Conservation (phyloP, 441 rosid species). For the Gossypium davidsonii region DNA sequence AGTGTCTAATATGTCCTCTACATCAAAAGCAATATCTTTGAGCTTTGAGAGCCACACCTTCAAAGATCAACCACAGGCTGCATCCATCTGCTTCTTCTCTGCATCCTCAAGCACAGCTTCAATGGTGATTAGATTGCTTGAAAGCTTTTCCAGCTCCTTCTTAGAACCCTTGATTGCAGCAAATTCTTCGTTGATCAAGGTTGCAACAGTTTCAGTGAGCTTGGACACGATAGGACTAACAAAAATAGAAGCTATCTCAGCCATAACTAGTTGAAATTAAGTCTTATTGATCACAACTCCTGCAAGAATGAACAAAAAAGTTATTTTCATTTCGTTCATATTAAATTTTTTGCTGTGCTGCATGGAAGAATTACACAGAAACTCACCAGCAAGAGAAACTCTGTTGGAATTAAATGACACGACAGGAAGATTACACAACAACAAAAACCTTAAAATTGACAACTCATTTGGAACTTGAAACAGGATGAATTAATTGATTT, state of each 20-base stretch:
- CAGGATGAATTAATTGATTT: not conserved
- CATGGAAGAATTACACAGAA: not conserved
- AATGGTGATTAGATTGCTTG: constrained; percentile 2
- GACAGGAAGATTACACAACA: not conserved
- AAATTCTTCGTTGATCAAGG: not conserved
- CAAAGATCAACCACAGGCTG: constrained; percentile 1
- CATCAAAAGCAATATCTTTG: constrained; percentile 22
- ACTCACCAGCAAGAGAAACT: not conserved
- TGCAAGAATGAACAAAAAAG: not conserved
- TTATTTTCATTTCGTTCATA: not conserved
- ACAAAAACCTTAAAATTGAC: not conserved
- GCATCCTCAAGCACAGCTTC: constrained; percentile 26
- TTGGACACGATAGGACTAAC: not conserved
- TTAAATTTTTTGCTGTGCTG: not conserved
- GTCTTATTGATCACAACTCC: not conserved
- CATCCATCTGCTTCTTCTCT: constrained; percentile 19
- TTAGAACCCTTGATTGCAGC: not conserved
- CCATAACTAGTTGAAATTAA: not conserved
- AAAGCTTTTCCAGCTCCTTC: constrained; percentile 15
- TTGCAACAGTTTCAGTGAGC: not conserved
- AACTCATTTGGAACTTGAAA: not conserved
- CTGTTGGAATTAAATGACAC: not conserved
- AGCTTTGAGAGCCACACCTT: constrained; percentile 21
- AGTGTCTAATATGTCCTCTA: constrained; percentile 25
- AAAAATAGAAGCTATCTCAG: not conserved